Percentiles rank a stretch among this genome's conserved stretches.
These are phyloP conservation scores for Syncephalastrum racemosum DNA, from an alignment of 371 early-diverging fungal species.

Conservation along the genomic window DNA sequence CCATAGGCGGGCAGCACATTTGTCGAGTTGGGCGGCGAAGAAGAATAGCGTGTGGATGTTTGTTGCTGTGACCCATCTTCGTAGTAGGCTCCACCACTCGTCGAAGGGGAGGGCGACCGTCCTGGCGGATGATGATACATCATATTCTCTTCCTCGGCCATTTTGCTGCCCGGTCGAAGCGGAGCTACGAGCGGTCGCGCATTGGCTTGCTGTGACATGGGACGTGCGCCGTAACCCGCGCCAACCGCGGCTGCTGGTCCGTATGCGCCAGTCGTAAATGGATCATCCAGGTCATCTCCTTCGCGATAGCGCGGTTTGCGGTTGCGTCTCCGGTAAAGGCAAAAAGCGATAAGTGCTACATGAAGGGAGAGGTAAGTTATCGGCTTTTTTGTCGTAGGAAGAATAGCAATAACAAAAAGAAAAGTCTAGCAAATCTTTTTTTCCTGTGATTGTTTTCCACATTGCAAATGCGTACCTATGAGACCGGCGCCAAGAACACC, in stretches of 20 bases:
- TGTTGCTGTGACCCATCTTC: conserved; percentile 9
- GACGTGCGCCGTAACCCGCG: conserved; percentile 2
- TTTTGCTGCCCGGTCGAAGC: conserved; percentile 11
- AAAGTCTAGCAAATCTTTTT: too few relatives aligned
- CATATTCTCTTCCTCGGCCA: conserved; percentile 11
- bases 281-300: too few relatives aligned
- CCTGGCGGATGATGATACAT: not conserved
- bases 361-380: not conserved
- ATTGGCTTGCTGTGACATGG: conserved; percentile 1
- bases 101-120: not conserved
- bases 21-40: conserved; percentile 1
- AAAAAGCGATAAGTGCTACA: conserved; percentile 7
- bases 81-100: conserved; percentile 7
- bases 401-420: too few relatives aligned
- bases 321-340: conserved; percentile 5
- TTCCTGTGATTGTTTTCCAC: too few relatives aligned
- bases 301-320: not conserved
- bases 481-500: conserved; percentile 7
- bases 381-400: not conserved
- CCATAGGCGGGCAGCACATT: not conserved
- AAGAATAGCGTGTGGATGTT: conserved; percentile 4
- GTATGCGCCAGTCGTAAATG: too few relatives aligned
- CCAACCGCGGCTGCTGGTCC: not conserved
- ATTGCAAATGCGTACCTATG: conserved; percentile 5
- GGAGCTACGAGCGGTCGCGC: conserved; percentile 15